Evolutionary conservation across 805 yeast species (phyloP).

Genomic region (Ogataea minuta): DNA sequence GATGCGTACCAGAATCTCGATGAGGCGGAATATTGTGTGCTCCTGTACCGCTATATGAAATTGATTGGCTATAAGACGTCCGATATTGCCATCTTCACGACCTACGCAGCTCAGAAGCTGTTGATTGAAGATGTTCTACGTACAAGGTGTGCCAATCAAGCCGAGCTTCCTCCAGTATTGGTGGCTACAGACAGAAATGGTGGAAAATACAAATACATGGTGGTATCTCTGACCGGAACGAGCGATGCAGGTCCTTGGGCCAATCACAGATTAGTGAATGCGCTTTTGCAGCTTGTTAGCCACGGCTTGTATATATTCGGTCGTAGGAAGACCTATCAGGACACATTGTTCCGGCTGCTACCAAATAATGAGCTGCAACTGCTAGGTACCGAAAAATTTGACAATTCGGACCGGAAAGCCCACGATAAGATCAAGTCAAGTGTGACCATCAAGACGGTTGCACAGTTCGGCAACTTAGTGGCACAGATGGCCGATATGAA

Average conservation of each 20-base stretch:
- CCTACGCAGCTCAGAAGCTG: constrained; percentile 39
- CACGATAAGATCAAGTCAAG: not conserved
- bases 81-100: constrained; percentile 41
- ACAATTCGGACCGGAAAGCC: not conserved
- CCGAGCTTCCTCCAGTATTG: constrained; percentile 20
- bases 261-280: constrained; percentile 7
- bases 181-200: constrained; percentile 33
- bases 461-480: constrained; percentile 2
- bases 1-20: constrained; percentile 38
- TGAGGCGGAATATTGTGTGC: constrained; percentile 49
- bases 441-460: not conserved
- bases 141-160: constrained; percentile 25
- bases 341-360: constrained; percentile 17
- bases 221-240: constrained; percentile 39
- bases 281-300: constrained; percentile 14
- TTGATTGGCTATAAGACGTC: constrained; percentile 40
- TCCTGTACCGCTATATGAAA: constrained; percentile 45
- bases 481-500: constrained; percentile 6
- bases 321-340: constrained; percentile 1
- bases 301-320: constrained; percentile 19
- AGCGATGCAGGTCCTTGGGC: constrained; percentile 22
- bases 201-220: constrained; percentile 30
- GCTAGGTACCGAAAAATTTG: not conserved
- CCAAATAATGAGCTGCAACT: not conserved
- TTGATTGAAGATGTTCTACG: constrained; percentile 42